Conservation (phyloP, 1,284 basidiomycete species). For the Mycena sp. region DNA sequence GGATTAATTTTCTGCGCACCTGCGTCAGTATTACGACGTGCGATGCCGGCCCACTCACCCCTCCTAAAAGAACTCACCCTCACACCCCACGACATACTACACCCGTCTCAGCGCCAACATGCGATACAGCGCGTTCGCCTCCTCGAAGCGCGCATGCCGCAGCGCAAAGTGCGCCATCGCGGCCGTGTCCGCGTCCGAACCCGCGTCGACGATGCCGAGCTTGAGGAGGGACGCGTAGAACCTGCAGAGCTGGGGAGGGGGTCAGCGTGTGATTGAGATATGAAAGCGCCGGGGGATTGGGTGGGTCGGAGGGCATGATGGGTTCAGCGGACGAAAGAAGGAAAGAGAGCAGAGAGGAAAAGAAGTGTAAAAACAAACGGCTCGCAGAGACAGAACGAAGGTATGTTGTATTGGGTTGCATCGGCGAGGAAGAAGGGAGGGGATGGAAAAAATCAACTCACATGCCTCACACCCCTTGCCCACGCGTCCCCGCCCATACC, state of each 20-base stretch:
- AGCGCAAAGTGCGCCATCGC: conserved; percentile 81
- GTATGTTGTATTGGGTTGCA: too few relatives aligned
- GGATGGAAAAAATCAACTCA: conserved; percentile 46
- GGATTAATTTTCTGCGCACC: too few relatives aligned
- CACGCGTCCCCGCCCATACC: conserved; percentile 74
- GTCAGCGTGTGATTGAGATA: not conserved
- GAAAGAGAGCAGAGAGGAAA: too few relatives aligned
- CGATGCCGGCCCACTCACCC: too few relatives aligned
- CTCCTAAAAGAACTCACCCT: not conserved
- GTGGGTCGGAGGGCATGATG: conserved; percentile 4
- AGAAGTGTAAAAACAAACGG: too few relatives aligned
- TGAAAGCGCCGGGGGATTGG: conserved; percentile 1
- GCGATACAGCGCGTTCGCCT: conserved; percentile 76
- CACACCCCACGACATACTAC: not conserved
- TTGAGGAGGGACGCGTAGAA: conserved; percentile 78
- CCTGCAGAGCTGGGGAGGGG: conserved; percentile 66
- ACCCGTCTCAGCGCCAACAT: too few relatives aligned
- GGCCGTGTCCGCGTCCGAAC: conserved; percentile 69
- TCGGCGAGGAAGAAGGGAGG: not conserved
- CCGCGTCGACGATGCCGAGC: conserved; percentile 64
- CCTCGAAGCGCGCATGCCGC: conserved; percentile 74
- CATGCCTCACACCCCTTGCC: conserved; percentile 73
- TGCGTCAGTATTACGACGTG: too few relatives aligned
- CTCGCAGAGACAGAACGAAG: not conserved
- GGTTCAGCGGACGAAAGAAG: not conserved